Evolutionary conservation across 2,329 filamentous ascomycete species (phyloP).

Genomic region (Emmonsiellopsis sp.): DNA sequence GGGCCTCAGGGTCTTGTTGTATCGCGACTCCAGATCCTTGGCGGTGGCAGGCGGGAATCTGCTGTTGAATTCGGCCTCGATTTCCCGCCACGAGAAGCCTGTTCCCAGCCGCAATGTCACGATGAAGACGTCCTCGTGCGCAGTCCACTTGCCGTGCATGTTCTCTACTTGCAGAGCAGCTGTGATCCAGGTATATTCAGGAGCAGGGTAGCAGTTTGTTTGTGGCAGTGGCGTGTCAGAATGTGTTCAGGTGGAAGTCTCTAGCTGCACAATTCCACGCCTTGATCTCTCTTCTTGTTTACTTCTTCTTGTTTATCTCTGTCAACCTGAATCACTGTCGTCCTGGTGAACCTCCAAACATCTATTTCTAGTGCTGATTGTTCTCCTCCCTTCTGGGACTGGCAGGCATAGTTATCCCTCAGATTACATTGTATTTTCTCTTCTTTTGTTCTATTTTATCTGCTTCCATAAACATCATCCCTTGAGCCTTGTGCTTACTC

Average conservation of each 20-base stretch:
- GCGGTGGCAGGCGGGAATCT: slow-evolving; percentile 4
- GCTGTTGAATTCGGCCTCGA: slow-evolving; percentile 7
- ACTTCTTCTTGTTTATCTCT: background rate
- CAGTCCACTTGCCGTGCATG: slow-evolving; percentile 7
- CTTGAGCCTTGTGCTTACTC: too few relatives aligned
- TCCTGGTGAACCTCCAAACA: background rate
- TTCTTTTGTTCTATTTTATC: too few relatives aligned
- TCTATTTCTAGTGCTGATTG: background rate
- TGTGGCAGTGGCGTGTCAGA: background rate
- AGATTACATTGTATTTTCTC: too few relatives aligned
- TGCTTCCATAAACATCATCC: too few relatives aligned
- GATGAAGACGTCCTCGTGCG: slow-evolving; percentile 12
- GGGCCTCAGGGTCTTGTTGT: slow-evolving; percentile 11
- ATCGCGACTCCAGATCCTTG: slow-evolving; percentile 14
- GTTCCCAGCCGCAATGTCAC: slow-evolving; percentile 12
- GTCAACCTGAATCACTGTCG: background rate
- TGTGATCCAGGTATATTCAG: background rate
- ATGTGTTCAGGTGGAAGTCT: background rate
- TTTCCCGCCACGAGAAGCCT: slow-evolving; percentile 9
- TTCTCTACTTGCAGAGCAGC: background rate
- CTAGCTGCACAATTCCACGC: too few relatives aligned
- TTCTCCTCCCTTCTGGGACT: background rate
- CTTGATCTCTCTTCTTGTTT: background rate
- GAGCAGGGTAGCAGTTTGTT: background rate
- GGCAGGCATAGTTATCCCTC: background rate